phyloP scores from a whole-genome alignment of 768 basidiomycete species.

The Sarcodon aspratus region DNA sequence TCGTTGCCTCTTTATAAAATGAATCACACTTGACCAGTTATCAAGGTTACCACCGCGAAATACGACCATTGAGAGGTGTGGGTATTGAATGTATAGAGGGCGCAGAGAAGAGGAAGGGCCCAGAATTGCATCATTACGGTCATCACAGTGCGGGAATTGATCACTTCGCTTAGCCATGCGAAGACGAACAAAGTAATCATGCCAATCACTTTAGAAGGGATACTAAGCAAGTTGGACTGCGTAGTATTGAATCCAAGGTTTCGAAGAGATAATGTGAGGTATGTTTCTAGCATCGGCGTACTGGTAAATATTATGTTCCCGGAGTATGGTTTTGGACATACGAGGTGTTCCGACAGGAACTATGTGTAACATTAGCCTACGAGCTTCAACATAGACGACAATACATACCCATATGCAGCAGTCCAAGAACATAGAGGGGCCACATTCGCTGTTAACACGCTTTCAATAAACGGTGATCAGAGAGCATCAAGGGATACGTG shows the following conservation, averaged over 20 bases:
- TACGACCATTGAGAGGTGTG: conserved; percentile 47
- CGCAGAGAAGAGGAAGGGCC: conserved; percentile 51
- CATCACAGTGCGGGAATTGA: conserved; percentile 46
- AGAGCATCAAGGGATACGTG: no score
- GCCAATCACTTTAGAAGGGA: conserved; percentile 50
- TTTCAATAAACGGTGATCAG: no score
- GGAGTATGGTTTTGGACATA: no score
- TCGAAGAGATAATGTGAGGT: conserved; percentile 52
- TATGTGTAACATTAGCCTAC: conserved; percentile 10
- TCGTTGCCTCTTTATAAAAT: conserved; percentile 25
- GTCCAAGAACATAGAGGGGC: conserved; percentile 51
- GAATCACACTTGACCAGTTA: conserved; percentile 24
- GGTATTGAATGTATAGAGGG: conserved; percentile 37
- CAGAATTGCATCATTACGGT: conserved; percentile 47
- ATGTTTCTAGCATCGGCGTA: conserved; percentile 24
- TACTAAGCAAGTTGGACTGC: conserved; percentile 47
- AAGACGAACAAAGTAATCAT: conserved; percentile 30
- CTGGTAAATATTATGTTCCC: no score
- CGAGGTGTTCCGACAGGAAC: conserved; percentile 45
- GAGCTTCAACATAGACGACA: background rate
- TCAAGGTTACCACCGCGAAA: conserved; percentile 40
- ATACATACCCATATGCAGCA: conserved; percentile 38
- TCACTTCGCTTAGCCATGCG: conserved; percentile 36
- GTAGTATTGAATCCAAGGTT: conserved; percentile 54
- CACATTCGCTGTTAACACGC: conserved; percentile 27